Percentiles rank a stretch among this genome's conserved stretches.
Conservation (phyloP, 2,329 filamentous ascomycete genomes). For the Fusarium buharicum region DNA sequence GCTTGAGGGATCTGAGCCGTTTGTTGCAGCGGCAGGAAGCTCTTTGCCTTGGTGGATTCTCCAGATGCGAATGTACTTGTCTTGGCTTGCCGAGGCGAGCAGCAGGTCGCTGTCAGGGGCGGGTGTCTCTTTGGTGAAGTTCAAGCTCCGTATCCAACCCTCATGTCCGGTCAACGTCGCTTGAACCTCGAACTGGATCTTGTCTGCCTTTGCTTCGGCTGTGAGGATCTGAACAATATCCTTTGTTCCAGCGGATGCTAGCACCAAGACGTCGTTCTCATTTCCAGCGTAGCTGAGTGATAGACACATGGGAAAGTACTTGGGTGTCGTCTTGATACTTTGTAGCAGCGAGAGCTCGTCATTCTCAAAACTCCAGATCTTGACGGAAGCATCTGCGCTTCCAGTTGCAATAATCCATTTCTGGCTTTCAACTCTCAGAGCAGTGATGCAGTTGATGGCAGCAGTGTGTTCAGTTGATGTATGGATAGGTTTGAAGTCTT, state of each 20-base stretch:
- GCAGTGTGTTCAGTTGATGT: conserved; percentile 72
- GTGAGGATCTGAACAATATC: conserved; percentile 84
- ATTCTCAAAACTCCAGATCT: conserved; percentile 73
- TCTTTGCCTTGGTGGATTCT: conserved; percentile 78
- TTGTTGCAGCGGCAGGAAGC: conserved; percentile 65
- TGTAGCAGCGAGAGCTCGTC: conserved; percentile 68
- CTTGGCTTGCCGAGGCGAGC: conserved; percentile 93
- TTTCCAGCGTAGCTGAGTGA: conserved; percentile 71
- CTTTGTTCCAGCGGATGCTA: conserved; percentile 88
- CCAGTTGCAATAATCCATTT: conserved; percentile 76
- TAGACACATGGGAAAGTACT: conserved; percentile 83
- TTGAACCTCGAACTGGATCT: conserved; percentile 71
- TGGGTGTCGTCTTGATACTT: conserved; percentile 77
- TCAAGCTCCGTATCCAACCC: conserved; percentile 90
- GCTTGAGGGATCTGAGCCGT: conserved; percentile 65
- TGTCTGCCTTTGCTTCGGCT: conserved; percentile 55
- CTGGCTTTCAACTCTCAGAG: conserved; percentile 50
- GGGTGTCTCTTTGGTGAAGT: conserved; percentile 74
- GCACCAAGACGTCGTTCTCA: conserved; percentile 65
- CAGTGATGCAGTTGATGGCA: conserved; percentile 76
- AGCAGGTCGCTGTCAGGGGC: conserved; percentile 73
- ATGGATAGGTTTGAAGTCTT: conserved; percentile 57
- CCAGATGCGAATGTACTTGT: conserved; percentile 97
- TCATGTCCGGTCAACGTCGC: conserved; percentile 90
- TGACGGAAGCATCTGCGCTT: conserved; percentile 78